Evolutionary conservation across 306 rosid genomes (phyloP), one percentile per base, ranked within the genome.

Genomic region (Quercus glauca): DNA sequence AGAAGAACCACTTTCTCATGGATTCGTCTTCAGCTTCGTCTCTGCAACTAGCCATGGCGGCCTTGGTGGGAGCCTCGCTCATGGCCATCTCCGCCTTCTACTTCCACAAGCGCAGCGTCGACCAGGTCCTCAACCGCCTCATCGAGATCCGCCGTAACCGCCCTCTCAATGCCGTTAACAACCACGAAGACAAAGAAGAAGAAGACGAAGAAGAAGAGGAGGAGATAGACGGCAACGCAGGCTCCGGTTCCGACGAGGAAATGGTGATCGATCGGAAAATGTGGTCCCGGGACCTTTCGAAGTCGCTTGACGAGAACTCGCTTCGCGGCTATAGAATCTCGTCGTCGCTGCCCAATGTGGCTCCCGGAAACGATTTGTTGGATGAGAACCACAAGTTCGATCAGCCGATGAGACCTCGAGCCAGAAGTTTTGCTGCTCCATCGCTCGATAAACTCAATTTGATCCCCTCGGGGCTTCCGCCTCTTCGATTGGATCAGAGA

Each of bases 71-170:
- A 49, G 92, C 95, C 73, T 92, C 93, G 0, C 80, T 92, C 78
- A 87, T 90, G 92, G 95, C 97, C 60, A 74, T 92, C 57, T 92
- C 97, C 28, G 94, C 97, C 69, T 90, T 92, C 84, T 92, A 86
- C 90, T 87, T 90, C 79, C 97, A 92, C 89, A 92, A 88, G 73
- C 93, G 93, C 70, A 89, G 95, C 78, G 90, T 92, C 73, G 93
- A 92, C 59, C 91, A 92, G 15, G 90, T 92, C 58, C 87, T 92
- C 79, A 76, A 82, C 55, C 93, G 93, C 35, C 82, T 92, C 82
- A 69, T 85, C 17, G 95, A 92, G 78, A 74, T 90, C 78, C 92
- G 97, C 76, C 87, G 88, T 56, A 8, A 37, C 6, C 83, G 77
- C 35, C 67, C 70, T 18, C 70, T 76, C 37, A 33, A 43, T 43